Conservation (phyloP, 2,329 filamentous ascomycete species). For the Colletotrichum sp. region DNA sequence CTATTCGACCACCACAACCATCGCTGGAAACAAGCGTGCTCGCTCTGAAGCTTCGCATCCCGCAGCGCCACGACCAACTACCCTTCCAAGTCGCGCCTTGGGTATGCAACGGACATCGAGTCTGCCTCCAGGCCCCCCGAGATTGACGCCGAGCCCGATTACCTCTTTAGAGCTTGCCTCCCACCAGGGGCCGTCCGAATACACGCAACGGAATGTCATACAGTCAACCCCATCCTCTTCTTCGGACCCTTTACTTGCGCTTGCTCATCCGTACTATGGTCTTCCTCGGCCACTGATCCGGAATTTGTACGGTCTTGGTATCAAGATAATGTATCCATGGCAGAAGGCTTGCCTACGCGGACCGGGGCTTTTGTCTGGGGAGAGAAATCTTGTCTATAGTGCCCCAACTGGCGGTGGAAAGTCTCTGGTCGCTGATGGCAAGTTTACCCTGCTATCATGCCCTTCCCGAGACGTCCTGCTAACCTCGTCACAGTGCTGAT, state of each 20-base stretch:
- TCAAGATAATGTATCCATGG: slow-evolving; percentile 79
- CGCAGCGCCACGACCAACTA: neutral
- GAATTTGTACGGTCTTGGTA: slow-evolving; percentile 72
- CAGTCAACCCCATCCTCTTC: slow-evolving; percentile 59
- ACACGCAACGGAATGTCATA: slow-evolving; percentile 59
- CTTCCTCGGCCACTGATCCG: slow-evolving; percentile 64
- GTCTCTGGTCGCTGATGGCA: slow-evolving; percentile 71
- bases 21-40: slow-evolving; percentile 56
- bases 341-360: slow-evolving; percentile 76
- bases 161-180: slow-evolving; percentile 32
- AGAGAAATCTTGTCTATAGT: slow-evolving; percentile 77
- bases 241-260: slow-evolving; percentile 60
- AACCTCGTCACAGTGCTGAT: slow-evolving; percentile 61
- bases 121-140: slow-evolving; percentile 33
- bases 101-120: slow-evolving; percentile 39
- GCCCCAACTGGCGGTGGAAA: slow-evolving; percentile 82
- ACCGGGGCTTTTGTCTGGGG: slow-evolving; percentile 68
- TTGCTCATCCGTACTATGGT: slow-evolving; percentile 68
- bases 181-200: slow-evolving; percentile 47
- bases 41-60: slow-evolving; percentile 2
- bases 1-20: slow-evolving; percentile 40
- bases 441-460: slow-evolving; percentile 20
- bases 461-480: neutral
- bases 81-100: slow-evolving; percentile 7
- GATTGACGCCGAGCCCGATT: slow-evolving; percentile 53